Conservation (phyloP, 306 rosid species). For the Sesbania bispinosa region DNA sequence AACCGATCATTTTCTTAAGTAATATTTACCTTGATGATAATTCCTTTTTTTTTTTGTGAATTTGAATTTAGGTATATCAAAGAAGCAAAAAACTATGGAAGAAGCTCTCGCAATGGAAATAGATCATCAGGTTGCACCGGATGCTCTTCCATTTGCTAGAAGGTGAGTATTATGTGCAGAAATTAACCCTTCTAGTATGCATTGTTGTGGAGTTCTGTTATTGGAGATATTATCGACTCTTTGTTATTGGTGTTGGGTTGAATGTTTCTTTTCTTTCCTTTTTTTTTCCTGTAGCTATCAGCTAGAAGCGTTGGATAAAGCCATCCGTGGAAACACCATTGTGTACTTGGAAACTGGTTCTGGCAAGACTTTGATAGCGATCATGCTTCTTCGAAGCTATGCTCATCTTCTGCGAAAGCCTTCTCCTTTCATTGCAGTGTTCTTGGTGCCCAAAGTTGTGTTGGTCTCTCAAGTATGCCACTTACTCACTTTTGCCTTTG, state of each 20-base stretch:
- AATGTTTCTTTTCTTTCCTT: too few relatives aligned
- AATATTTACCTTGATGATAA: too few relatives aligned
- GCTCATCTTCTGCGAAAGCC: slow-evolving; percentile 70
- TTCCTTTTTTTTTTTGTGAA: too few relatives aligned
- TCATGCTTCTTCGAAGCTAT: slow-evolving; percentile 81
- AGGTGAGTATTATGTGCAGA: slow-evolving; percentile 40
- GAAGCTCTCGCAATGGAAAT: slow-evolving; percentile 16
- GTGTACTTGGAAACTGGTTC: slow-evolving; percentile 88
- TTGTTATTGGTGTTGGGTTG: background rate
- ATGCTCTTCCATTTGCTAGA: slow-evolving; percentile 70
- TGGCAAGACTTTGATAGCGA: slow-evolving; percentile 85
- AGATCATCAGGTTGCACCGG: slow-evolving; percentile 19
- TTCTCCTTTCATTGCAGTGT: slow-evolving; percentile 57
- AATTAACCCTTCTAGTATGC: background rate
- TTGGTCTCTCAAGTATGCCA: slow-evolving; percentile 66
- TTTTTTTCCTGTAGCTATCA: slow-evolving; percentile 57
- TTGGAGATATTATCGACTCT: background rate
- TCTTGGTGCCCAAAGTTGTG: slow-evolving; percentile 85
- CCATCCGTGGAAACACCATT: slow-evolving; percentile 56
- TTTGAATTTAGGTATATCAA: too few relatives aligned
- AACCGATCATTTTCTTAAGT: too few relatives aligned
- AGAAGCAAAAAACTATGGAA: slow-evolving; percentile 23
- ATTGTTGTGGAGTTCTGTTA: background rate
- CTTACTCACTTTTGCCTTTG: background rate
- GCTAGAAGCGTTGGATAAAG: slow-evolving; percentile 68